Evolutionary conservation across 352 stramenopile species (phyloP), one percentile per base, ranked within the genome.

Genomic region (Phytopythium chamaehyphon): DNA sequence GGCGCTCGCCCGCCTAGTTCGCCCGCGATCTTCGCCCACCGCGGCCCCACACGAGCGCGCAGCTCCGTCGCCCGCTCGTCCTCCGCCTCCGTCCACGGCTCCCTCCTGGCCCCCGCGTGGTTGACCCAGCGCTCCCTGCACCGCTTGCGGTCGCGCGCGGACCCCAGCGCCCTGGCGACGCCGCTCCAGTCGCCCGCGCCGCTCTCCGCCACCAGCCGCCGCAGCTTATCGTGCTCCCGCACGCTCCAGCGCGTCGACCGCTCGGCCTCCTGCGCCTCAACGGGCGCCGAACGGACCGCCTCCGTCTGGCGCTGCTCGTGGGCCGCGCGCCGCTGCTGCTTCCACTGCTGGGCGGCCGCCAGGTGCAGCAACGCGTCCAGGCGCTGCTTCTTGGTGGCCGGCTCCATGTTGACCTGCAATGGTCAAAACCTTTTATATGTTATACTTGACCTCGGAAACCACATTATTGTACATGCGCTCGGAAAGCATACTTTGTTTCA

Each of bases 111-210:
- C 36, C 73, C 66, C 38, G 90, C 46, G 54, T 89, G 73, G 52
- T 93, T 90, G 31, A 86, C 61, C 22, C 70, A 93, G n/a, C 83
- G 61, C 46, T 93, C 83, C 1, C 83, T 71, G 42, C 77, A 90
- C 6, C 78, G 62, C 57, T 90, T 93, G 18, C 83, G 76, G 35
- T 87, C 69, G 19, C 67, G 64, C 3, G 40, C 54, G 5, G 70
- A 61, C 18, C 14, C 24, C 11, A 90, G 73, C 14, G 76, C 37
- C 35, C 14, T 12, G 0, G 74, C 71, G 12, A 87, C 69, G n/a
- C 40, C 31, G 12, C 66, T 58, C 75, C 75, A 88, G 15, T 75
- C 56, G 9, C 26, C 24, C 0, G 15, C 36, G 1, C 76, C 73
- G 24, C 74, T 26, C 24, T 63, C 39, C 0, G 51, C 35, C n/a